Percentiles rank a stretch among this genome's conserved stretches.
Evolutionary conservation across 805 yeast genomes (phyloP).

Genomic region (Starmera quercuum): DNA sequence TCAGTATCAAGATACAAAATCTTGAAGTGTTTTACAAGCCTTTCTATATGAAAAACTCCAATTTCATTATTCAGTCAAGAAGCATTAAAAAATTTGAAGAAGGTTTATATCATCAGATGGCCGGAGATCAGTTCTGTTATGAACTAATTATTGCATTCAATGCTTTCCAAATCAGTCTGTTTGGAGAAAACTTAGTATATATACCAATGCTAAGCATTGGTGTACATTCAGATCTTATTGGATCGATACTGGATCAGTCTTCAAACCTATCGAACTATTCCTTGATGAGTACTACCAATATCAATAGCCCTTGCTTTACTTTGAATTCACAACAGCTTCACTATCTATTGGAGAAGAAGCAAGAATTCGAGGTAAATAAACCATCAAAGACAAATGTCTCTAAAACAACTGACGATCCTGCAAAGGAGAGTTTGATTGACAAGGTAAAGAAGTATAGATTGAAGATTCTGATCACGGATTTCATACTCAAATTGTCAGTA

Average conservation of each 20-base stretch:
- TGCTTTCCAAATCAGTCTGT: not conserved
- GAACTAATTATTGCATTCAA: not conserved
- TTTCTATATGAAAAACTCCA: not conserved
- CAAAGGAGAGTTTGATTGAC: not conserved
- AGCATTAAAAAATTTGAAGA: slow-evolving; percentile 1
- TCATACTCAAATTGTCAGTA: not conserved
- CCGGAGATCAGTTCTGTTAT: not conserved
- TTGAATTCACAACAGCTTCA: not conserved
- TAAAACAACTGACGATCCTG: not conserved
- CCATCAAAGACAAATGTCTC: not conserved
- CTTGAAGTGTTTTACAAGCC: not conserved
- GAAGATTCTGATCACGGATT: not conserved
- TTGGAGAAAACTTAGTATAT: not conserved
- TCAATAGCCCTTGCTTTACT: not conserved
- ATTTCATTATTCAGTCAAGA: slow-evolving; percentile 1
- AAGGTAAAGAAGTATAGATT: not conserved
- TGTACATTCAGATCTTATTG: not conserved
- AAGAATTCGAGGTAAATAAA: not conserved
- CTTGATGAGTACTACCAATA: not conserved
- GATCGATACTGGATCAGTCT: not conserved
- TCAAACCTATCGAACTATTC: not conserved
- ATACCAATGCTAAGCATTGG: slow-evolving; percentile 1
- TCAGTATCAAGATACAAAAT: slow-evolving; percentile 1
- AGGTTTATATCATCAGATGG: slow-evolving; percentile 1
- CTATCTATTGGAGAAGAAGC: not conserved